phyloP scores from a whole-genome alignment of 352 stramenopile species.

The Phytophthora kernoviae region DNA sequence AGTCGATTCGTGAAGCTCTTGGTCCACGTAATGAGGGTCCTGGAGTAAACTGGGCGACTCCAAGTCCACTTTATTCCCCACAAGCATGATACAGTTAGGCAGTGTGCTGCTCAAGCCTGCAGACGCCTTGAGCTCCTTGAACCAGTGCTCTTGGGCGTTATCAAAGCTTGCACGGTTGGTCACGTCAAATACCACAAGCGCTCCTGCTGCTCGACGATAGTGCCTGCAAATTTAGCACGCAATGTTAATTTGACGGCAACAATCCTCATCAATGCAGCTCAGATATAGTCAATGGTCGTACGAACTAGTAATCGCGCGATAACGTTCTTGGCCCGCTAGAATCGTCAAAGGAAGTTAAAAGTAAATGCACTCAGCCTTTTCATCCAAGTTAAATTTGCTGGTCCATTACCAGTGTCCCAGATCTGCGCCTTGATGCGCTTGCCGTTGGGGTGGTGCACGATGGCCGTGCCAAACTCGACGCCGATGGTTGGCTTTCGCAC shows the following conservation, averaged over 20 bases:
- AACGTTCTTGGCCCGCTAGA: constrained; percentile 72
- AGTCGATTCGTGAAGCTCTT: constrained; percentile 46
- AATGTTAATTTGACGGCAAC: neutral
- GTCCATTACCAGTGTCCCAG: constrained; percentile 68
- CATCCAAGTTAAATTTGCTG: neutral
- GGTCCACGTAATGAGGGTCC: constrained; percentile 31
- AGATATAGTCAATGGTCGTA: constrained; percentile 21
- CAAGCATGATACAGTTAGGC: constrained; percentile 70
- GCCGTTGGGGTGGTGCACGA: constrained; percentile 70
- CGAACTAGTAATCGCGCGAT: constrained; percentile 86
- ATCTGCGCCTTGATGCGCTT: constrained; percentile 87
- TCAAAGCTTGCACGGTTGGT: constrained; percentile 66
- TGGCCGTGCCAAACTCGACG: constrained; percentile 84
- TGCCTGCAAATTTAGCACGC: constrained; percentile 39
- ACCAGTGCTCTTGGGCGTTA: constrained; percentile 74
- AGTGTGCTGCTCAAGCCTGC: constrained; percentile 68
- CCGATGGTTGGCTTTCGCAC: constrained; percentile 79
- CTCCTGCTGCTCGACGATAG: constrained; percentile 73
- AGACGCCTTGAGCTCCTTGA: constrained; percentile 75
- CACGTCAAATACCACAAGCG: constrained; percentile 81
- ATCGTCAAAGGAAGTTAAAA: neutral
- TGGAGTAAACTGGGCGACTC: constrained; percentile 14
- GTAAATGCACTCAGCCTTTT: neutral
- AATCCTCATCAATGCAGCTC: neutral
- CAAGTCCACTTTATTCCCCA: constrained; percentile 84